Evolutionary conservation across 345 rosid species (phyloP), one percentile per base, ranked within the genome.

Genomic region (Hibiscus trionum): DNA sequence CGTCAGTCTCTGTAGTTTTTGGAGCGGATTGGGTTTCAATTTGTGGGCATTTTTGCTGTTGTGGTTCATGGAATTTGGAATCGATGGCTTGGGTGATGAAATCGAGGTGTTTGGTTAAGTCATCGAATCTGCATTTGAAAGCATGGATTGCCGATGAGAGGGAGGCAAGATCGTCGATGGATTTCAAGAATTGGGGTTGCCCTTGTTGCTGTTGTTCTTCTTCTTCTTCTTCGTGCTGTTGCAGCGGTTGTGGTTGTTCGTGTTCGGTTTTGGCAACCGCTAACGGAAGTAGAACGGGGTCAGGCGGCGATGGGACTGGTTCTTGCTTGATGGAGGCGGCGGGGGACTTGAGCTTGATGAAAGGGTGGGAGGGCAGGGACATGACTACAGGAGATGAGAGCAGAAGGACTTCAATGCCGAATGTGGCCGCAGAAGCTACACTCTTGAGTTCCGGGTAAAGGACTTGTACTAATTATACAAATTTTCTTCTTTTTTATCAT

Each of bases 91-190:
- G 70, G 21, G 46, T 71, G 71, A 86, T 79, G 80, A 80, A 82
- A 70, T 82, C 81, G 55, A 90, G 80, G 70, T 90, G 96, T 4
- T 79, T 75, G 15, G 73, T 79, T 19, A 90, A 68, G 17, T 88
- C 97, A 26, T 82, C 84, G 75, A 75, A 82, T 63, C 84, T 64
- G 74, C 75, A 75, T 44, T 79, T 72, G 80, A 92, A 90, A 56
- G 74, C 70, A 42, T 73, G 61, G 7, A 87, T 73, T 21, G 84
- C 82, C 26, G 84, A 16, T 17, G 90, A 75, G 50, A 88, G 78
- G 49, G 71, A 59, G 46, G 42, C 50, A 24, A 88, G 80, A 10
- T 78, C 79, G 17, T 76, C 70, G 8, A 86, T 75, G 10, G 84
- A 78, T 81, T 88, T 75, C 42, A 81, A 5, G n/a, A 86, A 75